Evolutionary conservation across 495 filamentous ascomycete genomes (phyloP).

Genomic region (Lindgomyces ingoldianus): DNA sequence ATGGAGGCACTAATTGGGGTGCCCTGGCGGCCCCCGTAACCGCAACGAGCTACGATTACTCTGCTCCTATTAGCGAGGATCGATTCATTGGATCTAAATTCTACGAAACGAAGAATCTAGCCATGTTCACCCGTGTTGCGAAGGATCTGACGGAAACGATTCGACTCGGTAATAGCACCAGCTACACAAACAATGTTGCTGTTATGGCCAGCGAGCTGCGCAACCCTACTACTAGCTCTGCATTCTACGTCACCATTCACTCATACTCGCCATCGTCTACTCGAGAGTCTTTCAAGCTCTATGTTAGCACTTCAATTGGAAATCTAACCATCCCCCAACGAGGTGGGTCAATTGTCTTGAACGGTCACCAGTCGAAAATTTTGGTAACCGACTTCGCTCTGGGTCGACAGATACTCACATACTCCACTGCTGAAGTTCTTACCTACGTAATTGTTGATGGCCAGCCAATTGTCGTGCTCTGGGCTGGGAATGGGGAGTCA

Average conservation of each 20-base stretch:
- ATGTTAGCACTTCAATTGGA: conserved; percentile 57
- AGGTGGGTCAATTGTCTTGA: conserved; percentile 51
- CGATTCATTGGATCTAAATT: conserved; percentile 60
- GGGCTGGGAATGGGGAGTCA: conserved; percentile 56
- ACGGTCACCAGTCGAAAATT: conserved; percentile 63
- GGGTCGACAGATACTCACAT: conserved; percentile 54
- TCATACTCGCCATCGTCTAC: conserved; percentile 50
- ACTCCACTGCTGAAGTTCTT: conserved; percentile 62
- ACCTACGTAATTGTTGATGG: conserved; percentile 55
- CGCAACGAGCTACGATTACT: conserved; percentile 62
- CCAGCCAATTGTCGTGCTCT: conserved; percentile 54
- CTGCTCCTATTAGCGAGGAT: conserved; percentile 60
- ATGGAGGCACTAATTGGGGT: conserved; percentile 62
- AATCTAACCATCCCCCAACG: conserved; percentile 50
- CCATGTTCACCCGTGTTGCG: conserved; percentile 57
- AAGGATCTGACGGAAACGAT: conserved; percentile 56
- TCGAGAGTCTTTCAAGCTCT: conserved; percentile 54
- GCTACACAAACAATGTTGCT: conserved; percentile 53
- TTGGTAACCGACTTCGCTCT: conserved; percentile 60
- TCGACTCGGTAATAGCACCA: conserved; percentile 60
- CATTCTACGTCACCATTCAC: conserved; percentile 61
- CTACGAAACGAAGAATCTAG: conserved; percentile 61
- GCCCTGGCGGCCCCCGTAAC: conserved; percentile 42
- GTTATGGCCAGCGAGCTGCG: conserved; percentile 55
- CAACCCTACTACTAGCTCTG: conserved; percentile 57